These are phyloP conservation scores for Skeletonema marinoi DNA, from an alignment of 108 stramenopile genomes.

Conservation along the genomic window DNA sequence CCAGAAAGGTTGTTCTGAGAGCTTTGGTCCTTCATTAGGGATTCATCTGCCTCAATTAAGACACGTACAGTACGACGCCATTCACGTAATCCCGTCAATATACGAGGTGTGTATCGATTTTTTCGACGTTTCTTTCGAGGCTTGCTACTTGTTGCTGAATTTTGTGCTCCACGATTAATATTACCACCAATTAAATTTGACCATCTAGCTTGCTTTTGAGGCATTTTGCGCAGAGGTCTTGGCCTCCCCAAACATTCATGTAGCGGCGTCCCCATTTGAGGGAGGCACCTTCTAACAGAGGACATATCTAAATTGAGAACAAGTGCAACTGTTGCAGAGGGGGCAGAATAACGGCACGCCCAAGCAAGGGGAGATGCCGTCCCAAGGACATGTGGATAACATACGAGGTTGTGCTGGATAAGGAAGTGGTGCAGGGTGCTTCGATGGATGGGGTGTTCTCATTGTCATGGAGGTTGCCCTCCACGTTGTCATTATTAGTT, in stretches of 20 bases:
- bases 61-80: conserved; percentile 36
- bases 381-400: conserved; percentile 35
- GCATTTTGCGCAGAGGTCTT: conserved; percentile 33
- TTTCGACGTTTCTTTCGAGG: conserved; percentile 2
- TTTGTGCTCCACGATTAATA: neutral
- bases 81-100: conserved; percentile 17
- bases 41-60: conserved; percentile 24
- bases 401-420: conserved; percentile 22
- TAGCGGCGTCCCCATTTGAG: conserved; percentile 70
- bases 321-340: conserved; percentile 55
- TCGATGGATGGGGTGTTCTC: neutral
- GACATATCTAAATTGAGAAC: conserved; percentile 50
- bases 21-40: conserved; percentile 1
- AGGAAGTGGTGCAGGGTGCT: neutral
- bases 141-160: neutral
- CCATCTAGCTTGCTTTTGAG: conserved; percentile 19
- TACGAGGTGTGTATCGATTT: conserved; percentile 19
- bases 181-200: conserved; percentile 2
- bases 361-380: conserved; percentile 62
- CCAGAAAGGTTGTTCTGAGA: neutral
- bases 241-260: conserved; percentile 70
- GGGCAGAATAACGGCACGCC: conserved; percentile 71
- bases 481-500: neutral
- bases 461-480: neutral
- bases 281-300: conserved; percentile 56